Evolutionary conservation across 805 yeast genomes (phyloP).

Genomic region (Candida sonorensis): DNA sequence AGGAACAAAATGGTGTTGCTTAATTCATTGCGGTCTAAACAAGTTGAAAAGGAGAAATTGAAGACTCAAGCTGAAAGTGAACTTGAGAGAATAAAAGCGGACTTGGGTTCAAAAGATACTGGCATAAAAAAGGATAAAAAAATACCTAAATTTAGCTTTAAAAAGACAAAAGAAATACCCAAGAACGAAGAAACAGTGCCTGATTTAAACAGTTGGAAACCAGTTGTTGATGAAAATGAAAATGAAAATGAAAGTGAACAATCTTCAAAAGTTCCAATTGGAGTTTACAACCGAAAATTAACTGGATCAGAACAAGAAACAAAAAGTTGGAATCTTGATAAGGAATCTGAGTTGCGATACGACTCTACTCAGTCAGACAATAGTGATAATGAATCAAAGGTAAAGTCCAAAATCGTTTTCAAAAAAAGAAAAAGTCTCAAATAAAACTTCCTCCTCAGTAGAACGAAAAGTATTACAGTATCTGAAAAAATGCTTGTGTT

Average conservation of each 20-base stretch:
- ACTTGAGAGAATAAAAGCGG: conserved; percentile 3
- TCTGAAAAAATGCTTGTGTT: neutral
- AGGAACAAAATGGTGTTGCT: conserved; percentile 16
- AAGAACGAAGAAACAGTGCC: conserved; percentile 1
- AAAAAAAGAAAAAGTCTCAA: conserved; percentile 12
- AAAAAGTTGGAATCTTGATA: conserved; percentile 24
- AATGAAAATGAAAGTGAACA: conserved; percentile 2
- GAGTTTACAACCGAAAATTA: conserved; percentile 4
- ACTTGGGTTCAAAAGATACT: neutral
- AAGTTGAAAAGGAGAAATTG: conserved; percentile 12
- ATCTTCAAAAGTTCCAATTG: neutral
- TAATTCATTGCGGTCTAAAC: conserved; percentile 20
- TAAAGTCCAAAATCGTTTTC: conserved; percentile 6
- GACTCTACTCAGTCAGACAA: neutral
- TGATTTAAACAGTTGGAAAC: conserved; percentile 3
- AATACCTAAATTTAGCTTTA: neutral
- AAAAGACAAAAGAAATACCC: conserved; percentile 3
- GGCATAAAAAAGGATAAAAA: conserved; percentile 1
- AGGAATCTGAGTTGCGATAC: conserved; percentile 3
- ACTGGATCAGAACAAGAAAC: conserved; percentile 18
- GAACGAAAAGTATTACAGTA: neutral
- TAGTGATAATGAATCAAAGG: conserved; percentile 5
- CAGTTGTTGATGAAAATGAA: conserved; percentile 1
- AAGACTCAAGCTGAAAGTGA: conserved; percentile 13
- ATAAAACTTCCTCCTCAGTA: neutral